phyloP scores from a whole-genome alignment of 805 yeast genomes.

The Nakazawaea peltata region DNA sequence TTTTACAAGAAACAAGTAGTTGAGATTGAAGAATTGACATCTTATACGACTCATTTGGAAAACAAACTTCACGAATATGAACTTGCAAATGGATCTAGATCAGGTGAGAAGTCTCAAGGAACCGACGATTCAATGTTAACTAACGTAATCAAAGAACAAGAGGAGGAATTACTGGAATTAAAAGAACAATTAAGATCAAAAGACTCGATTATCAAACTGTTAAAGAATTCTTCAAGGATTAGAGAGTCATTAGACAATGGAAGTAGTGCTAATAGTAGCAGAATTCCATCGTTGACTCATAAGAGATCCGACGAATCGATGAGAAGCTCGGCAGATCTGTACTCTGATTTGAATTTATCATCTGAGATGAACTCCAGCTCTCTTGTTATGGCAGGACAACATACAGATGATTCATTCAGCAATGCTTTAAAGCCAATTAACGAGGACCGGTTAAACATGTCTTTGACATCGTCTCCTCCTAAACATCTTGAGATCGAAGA shows the following conservation, averaged over 20 bases:
- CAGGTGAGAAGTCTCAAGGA: background rate
- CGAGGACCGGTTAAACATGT: background rate
- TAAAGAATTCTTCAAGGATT: slow-evolving; percentile 56
- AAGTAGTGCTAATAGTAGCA: background rate
- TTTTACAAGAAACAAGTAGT: slow-evolving; percentile 36
- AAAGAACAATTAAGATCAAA: slow-evolving; percentile 58
- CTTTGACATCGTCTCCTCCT: slow-evolving; percentile 4
- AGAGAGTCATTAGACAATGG: slow-evolving; percentile 26
- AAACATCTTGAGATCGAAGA: slow-evolving; percentile 5
- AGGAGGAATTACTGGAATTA: slow-evolving; percentile 61
- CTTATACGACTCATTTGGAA: slow-evolving; percentile 55
- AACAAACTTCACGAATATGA: slow-evolving; percentile 29
- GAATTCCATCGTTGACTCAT: slow-evolving; percentile 4
- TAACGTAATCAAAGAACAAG: slow-evolving; percentile 44
- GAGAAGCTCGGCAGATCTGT: slow-evolving; percentile 13
- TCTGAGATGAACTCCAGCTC: slow-evolving; percentile 3
- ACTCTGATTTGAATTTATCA: slow-evolving; percentile 4
- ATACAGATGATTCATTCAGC: background rate
- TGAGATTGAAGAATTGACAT: slow-evolving; percentile 51
- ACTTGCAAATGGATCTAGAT: slow-evolving; percentile 2
- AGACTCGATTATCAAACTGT: slow-evolving; percentile 70
- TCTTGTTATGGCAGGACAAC: background rate
- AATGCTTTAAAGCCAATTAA: slow-evolving; percentile 6
- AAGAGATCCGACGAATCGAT: slow-evolving; percentile 9
- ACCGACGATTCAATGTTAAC: background rate